Base-by-base conservation (phyloP, 2,329 filamentous ascomycete genomes). In the Tolypocladium guangdongense region DNA sequence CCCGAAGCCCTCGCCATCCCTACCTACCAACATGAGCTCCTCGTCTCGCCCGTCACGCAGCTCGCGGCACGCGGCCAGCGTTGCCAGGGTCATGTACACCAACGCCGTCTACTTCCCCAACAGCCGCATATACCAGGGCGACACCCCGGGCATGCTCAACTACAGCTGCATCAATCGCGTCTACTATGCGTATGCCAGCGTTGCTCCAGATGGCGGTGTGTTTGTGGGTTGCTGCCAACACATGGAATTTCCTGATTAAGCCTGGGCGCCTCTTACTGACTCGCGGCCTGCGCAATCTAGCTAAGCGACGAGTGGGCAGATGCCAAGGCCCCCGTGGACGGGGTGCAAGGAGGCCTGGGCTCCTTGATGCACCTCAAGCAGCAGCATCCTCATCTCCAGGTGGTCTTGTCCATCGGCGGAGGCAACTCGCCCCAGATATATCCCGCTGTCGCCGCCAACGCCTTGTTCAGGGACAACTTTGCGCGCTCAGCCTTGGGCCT, bases 81-180 rank as follows among this genome's bases (percentile, higher is more conserved):
- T 71, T 54, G 60, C 66, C 35, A 65, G 66, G 56, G 73, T 83
- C 56, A 79, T 81, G 71, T 79, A 75, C 64, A 81, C 80, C 63
- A 93, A 93, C 68, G 88, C 85, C 24, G 86, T 90, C 20, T 93
- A 92, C 71, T 93, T 89, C 67, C 87, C 87, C n/a, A 92, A 89
- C 69, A 83, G 82, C 72, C 77, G 83, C 55, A 81, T 90, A 59
- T 90, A 90, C 69, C 77, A 78, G 54, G 80, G 84, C 58, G 82
- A 88, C 61, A 86, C 86, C 18, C 88, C 88, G 0, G 87, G 82
- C 1, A 82, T 82, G 53, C 73, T 92, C 63, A 87, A 88, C 65
- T 82, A 89, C 66, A 81, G 81, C 59, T 88, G 86, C 62, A 83
- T 92, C 62, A 90, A 86, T 59, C 86, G 90, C 64, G 82, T 91